These are phyloP conservation scores for Suhomyces taliae DNA, from an alignment of 1,139 yeast species.

Conservation along the genomic window DNA sequence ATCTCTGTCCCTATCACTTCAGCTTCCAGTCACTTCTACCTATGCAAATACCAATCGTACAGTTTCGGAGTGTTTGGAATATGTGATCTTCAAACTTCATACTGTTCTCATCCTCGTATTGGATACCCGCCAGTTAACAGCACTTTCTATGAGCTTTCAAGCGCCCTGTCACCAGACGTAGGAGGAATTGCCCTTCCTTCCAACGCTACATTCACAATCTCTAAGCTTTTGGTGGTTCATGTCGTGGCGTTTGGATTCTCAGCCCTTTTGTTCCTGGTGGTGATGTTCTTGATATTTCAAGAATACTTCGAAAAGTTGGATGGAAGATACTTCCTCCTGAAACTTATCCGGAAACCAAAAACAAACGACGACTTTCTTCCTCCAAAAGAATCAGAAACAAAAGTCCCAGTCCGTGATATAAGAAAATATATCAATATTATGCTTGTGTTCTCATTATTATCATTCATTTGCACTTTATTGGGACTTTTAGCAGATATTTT, in stretches of 20 bases:
- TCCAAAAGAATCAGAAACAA: background rate
- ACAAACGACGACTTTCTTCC: conserved; percentile 2
- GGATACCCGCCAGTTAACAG: conserved; percentile 38
- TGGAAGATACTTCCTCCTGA: conserved; percentile 3
- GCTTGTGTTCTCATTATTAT: conserved; percentile 33
- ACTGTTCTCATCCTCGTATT: conserved; percentile 35
- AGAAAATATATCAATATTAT: conserved; percentile 34
- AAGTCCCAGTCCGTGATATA: conserved; percentile 20
- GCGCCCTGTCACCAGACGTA: conserved; percentile 8
- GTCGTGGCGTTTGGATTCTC: conserved; percentile 44
- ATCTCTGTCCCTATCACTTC: conserved; percentile 45
- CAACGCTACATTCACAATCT: conserved; percentile 39
- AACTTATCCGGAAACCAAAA: conserved; percentile 5
- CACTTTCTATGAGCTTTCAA: conserved; percentile 17
- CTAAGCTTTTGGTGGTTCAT: conserved; percentile 46
- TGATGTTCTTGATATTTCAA: conserved; percentile 13
- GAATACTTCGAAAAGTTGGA: conserved; percentile 11
- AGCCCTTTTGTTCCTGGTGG: conserved; percentile 24
- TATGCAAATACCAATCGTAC: conserved; percentile 32
- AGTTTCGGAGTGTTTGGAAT: conserved; percentile 50
- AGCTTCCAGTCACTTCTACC: conserved; percentile 23
- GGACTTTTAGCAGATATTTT: conserved; percentile 45
- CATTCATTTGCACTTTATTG: conserved; percentile 39
- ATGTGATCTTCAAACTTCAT: conserved; percentile 28
- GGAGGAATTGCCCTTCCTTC: conserved; percentile 42